These are phyloP conservation scores for Auricularia sp. DNA, from an alignment of 768 basidiomycete genomes.

Conservation along the genomic window DNA sequence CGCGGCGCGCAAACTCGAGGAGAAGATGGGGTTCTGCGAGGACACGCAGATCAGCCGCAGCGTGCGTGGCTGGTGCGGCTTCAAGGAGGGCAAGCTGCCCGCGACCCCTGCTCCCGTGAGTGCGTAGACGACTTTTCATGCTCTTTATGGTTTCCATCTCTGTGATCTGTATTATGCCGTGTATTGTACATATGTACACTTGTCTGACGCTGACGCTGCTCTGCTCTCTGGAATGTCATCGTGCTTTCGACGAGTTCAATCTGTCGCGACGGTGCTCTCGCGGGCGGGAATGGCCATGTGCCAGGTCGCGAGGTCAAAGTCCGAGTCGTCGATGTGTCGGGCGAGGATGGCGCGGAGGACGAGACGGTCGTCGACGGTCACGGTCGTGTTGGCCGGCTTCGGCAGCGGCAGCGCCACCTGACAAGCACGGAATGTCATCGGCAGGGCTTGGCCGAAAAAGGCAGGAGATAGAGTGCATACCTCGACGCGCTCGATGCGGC, in stretches of 20 bases:
- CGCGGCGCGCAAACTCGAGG: background rate
- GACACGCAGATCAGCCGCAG: background rate
- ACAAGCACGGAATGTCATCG: background rate
- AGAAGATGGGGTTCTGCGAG: background rate
- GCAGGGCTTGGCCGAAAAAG: background rate
- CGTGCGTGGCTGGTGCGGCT: background rate
- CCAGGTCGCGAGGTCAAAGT: background rate
- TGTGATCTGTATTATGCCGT: too few relatives aligned
- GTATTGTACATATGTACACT: too few relatives aligned
- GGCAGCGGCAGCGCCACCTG: background rate
- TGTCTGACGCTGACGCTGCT: too few relatives aligned
- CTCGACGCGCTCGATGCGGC: background rate
- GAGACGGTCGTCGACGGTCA: background rate
- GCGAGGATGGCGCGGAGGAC: background rate
- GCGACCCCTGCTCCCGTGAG: too few relatives aligned
- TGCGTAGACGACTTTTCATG: too few relatives aligned
- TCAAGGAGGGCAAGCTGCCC: background rate
- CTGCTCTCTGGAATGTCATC: too few relatives aligned
- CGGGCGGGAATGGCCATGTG: too few relatives aligned
- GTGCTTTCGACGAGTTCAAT: too few relatives aligned
- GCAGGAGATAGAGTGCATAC: background rate
- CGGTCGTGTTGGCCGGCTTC: background rate
- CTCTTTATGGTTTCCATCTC: too few relatives aligned
- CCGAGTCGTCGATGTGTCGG: background rate
- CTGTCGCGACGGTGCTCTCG: too few relatives aligned